A percentile compares a stretch with the other conserved stretches of the same genome.
These are phyloP conservation scores for Glycine tomentella DNA, from an alignment of 306 rosid species.

Conservation along the genomic window DNA sequence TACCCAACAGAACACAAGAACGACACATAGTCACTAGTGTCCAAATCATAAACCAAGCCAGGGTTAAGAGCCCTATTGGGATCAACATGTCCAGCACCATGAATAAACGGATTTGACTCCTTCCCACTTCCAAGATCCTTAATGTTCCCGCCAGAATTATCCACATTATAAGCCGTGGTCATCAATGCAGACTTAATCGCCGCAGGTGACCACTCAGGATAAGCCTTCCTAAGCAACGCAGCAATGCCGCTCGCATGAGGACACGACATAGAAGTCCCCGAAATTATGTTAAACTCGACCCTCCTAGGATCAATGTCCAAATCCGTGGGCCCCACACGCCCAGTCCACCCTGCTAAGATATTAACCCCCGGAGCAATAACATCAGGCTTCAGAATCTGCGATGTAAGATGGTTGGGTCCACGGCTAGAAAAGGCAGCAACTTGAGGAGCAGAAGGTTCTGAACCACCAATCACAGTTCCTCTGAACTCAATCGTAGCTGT, in stretches of 20 bases:
- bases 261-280: constrained; percentile 97
- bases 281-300: constrained; percentile 88
- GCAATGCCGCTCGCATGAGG: constrained; percentile 93
- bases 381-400: constrained; percentile 90
- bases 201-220: constrained; percentile 82
- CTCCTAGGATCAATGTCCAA: constrained; percentile 81
- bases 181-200: constrained; percentile 85
- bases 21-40: constrained; percentile 62
- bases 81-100: constrained; percentile 95
- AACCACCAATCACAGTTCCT: constrained; percentile 79
- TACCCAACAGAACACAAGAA: constrained; percentile 91
- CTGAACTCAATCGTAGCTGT: constrained; percentile 68
- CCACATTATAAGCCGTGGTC: constrained; percentile 78
- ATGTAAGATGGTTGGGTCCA: constrained; percentile 71
- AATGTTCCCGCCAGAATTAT: constrained; percentile 67
- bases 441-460: constrained; percentile 71
- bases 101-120: constrained; percentile 74
- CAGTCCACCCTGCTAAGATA: constrained; percentile 92
- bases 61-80: constrained; percentile 88
- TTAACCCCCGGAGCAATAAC: constrained; percentile 96
- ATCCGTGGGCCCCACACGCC: constrained; percentile 74
- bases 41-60: constrained; percentile 75
- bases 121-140: constrained; percentile 73
- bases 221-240: constrained; percentile 77
- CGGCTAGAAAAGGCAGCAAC: constrained; percentile 95